Evolutionary conservation across 129 eudicot species (phyloP), one percentile per base, ranked within the genome.

Genomic region (Flaveria ramosissima): DNA sequence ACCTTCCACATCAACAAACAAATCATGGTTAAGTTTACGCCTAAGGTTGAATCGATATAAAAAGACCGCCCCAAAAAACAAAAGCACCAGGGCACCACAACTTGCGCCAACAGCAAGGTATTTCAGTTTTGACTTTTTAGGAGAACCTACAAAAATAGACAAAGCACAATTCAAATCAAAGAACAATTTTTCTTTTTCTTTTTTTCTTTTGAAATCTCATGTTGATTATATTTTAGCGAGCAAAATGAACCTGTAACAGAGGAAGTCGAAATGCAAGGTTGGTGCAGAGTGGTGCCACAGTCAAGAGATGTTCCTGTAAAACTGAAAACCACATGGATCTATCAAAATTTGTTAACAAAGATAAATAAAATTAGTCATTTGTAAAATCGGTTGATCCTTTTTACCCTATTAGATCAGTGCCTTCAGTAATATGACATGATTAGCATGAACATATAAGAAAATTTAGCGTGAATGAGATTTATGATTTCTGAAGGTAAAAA

Each of bases 1-100:
- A 91, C 98, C 98, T 75, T 84, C 85, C 39, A 94, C 98, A 68
- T 94, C 98, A 43, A 89, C 88, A 77, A 75, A 94, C 15, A 87
- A 11, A 60, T 93, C 97, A 52, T 78, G 87, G 41, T 83, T 74
- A 79, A 30, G 52, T 67, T 74, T 84, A 53, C 76, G 84, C 73
- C 71, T 73, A 23, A 80, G 82, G 77, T 80, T 82, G 60, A 72
- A 81, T 32, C 88, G 77, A 64, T 84, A 88, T 43, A 79, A 70
- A 70, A 85, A 73, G 62, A 89, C 24, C 47, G 86, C 96, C 51
- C 90, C 97, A 48, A 93, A 67, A 42, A 86, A 60, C 70, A 93
- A 83, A 64, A 88, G 92, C 76, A 88, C 17, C 55, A 94, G 85
- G 67, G 92, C 93, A 70, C 88, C 90, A 79, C 88, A 84, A 68